Conservation (phyloP, 2,329 filamentous ascomycete genomes). For the Verticillium isaacii region DNA sequence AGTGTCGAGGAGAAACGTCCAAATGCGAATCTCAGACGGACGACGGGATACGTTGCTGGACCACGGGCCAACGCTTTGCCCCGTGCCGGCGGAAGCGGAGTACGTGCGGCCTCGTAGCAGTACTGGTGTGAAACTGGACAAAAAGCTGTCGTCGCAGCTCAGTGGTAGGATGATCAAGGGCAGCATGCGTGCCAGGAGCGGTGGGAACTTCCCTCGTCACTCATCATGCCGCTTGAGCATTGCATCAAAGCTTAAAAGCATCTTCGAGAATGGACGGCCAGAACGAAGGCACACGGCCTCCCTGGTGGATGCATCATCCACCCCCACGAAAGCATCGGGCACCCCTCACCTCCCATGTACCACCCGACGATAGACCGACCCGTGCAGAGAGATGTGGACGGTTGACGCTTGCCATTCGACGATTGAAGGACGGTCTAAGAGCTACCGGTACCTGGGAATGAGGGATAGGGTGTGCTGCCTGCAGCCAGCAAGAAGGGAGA, state of each 20-base stretch:
- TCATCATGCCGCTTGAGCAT: no score
- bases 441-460: not conserved
- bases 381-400: no score
- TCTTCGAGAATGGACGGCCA: no score
- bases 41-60: not conserved
- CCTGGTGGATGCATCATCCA: not conserved
- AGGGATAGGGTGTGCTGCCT: not conserved
- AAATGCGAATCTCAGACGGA: not conserved
- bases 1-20: not conserved
- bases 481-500: not conserved
- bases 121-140: not conserved
- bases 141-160: not conserved
- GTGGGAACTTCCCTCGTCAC: no score
- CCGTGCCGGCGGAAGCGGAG: not conserved
- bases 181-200: no score
- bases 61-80: not conserved
- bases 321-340: not conserved
- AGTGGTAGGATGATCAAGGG: not conserved
- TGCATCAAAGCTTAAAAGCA: no score
- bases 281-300: no score
- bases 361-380: not conserved
- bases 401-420: no score
- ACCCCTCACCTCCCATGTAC: not conserved
- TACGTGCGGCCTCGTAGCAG: not conserved
- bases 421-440: not conserved